A percentile compares a stretch with the other conserved stretches of the same genome.
These are phyloP conservation scores for Claviceps maximensis DNA, from an alignment of 2,329 filamentous ascomycete genomes.

Conservation along the genomic window DNA sequence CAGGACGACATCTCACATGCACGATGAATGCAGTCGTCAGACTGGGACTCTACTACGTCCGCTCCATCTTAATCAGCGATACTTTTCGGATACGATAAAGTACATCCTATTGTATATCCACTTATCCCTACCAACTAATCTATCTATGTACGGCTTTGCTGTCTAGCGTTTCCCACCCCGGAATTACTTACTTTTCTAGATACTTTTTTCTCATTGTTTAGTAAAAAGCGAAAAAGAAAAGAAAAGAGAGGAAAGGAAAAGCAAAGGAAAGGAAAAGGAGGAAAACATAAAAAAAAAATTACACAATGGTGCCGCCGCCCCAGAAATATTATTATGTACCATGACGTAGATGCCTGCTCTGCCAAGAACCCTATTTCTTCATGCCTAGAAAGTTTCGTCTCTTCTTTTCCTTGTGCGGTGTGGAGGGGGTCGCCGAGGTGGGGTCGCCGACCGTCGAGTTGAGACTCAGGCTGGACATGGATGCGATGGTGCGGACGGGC, in stretches of 20 bases:
- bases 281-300: background rate
- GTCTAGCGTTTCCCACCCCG: no score
- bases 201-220: no score
- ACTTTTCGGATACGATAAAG: no score
- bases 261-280: background rate
- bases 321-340: background rate
- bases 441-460: slow-evolving; percentile 9
- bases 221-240: background rate
- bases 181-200: no score
- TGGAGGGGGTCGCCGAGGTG: slow-evolving; percentile 1
- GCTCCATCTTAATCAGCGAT: no score
- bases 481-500: slow-evolving; percentile 34
- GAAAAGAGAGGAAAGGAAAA: background rate
- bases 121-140: no score
- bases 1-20: no score
- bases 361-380: slow-evolving; percentile 37
- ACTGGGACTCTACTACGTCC: no score
- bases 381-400: slow-evolving; percentile 43
- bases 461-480: slow-evolving; percentile 43
- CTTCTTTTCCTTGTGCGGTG: slow-evolving; percentile 44
- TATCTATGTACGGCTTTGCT: no score
- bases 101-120: no score
- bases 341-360: slow-evolving; percentile 3
- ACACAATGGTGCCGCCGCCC: no score
- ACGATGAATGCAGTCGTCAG: no score